These are phyloP conservation scores for Dictyostelium capitatum DNA, from an alignment of 78 protist species.

Conservation along the genomic window DNA sequence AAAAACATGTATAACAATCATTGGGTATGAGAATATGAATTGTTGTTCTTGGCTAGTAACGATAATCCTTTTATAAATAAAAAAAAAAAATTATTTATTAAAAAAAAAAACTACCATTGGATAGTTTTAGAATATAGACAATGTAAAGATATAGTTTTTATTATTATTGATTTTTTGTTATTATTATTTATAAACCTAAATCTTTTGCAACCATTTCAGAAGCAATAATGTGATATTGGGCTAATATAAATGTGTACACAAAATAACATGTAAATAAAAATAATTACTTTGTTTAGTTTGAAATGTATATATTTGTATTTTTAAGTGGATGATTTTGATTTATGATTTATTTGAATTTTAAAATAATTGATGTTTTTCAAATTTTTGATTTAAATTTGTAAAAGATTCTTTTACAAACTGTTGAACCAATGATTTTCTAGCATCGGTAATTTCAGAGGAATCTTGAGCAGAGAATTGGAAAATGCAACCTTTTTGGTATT, in stretches of 20 bases:
- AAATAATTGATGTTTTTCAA: background rate
- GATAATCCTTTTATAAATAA: no score
- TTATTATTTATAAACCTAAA: constrained; percentile 52
- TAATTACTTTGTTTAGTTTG: no score
- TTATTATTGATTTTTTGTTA: no score
- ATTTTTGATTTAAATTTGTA: background rate
- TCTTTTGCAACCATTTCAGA: constrained; percentile 91
- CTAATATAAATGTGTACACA: no score
- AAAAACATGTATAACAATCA: background rate
- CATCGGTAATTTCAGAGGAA: constrained; percentile 4
- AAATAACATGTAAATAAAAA: no score
- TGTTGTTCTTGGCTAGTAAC: background rate
- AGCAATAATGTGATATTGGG: constrained; percentile 82
- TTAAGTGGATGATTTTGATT: no score
- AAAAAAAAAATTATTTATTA: no score
- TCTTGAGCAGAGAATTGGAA: constrained; percentile 1
- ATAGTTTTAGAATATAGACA: no score
- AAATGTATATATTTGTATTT: no score
- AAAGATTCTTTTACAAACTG: background rate
- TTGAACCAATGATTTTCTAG: background rate
- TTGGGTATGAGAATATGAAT: background rate
- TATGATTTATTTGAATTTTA: background rate
- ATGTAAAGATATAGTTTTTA: no score
- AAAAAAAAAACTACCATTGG: no score
- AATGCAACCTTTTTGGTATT: constrained; percentile 9